phyloP scores from a whole-genome alignment of 305 asterid genomes.

The Lippia alba region DNA sequence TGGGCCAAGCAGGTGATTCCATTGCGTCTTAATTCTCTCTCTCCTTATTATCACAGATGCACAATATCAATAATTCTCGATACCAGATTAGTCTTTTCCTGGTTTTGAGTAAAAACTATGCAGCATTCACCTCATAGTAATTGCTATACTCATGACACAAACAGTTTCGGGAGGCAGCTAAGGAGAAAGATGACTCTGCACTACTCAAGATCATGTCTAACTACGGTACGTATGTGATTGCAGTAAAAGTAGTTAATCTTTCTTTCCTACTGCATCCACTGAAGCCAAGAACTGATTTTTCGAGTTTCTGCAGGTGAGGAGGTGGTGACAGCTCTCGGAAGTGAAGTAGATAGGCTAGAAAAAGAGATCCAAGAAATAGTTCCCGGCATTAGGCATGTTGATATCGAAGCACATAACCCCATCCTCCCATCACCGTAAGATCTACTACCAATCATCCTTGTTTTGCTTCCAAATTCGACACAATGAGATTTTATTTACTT shows the following conservation, averaged over 20 bases:
- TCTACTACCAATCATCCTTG: not conserved
- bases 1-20: conserved; percentile 88
- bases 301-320: conserved; percentile 75
- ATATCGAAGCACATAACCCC: conserved; percentile 97
- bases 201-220: conserved; percentile 80
- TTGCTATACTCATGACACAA: conserved; percentile 21
- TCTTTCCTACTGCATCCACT: not conserved
- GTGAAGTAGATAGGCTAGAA: conserved; percentile 95
- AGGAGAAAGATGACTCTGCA: conserved; percentile 65
- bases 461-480: not conserved
- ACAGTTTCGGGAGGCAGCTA: conserved; percentile 89
- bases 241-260: not conserved
- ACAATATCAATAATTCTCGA: too few relatives aligned
- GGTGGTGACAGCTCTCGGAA: conserved; percentile 95
- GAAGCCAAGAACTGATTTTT: conserved; percentile 11
- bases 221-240: conserved; percentile 63
- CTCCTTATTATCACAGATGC: not conserved
- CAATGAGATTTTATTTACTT: conserved; percentile 14
- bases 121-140: not conserved
- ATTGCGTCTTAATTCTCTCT: conserved; percentile 5
- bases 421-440: conserved; percentile 47
- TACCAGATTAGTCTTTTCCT: too few relatives aligned
- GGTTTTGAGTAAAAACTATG: too few relatives aligned
- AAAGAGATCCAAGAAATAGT: conserved; percentile 91
- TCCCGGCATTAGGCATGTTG: conserved; percentile 94